Percentiles rank a stretch among this genome's conserved stretches.
phyloP scores from a whole-genome alignment of 225 moss, liverwort and hornwort species.

The Marchantia polymorpha region DNA sequence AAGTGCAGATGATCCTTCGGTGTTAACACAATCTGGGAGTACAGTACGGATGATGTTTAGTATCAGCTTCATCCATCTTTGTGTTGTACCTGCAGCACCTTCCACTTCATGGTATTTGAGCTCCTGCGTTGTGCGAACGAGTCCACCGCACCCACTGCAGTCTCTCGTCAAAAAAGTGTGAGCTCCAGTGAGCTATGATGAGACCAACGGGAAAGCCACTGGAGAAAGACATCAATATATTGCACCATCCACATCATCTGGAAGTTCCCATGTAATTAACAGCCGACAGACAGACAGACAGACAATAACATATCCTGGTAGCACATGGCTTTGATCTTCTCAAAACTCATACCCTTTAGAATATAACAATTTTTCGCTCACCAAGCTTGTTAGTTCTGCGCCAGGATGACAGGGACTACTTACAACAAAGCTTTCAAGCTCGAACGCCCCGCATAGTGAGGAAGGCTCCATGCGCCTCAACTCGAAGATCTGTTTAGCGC shows the following conservation, averaged over 20 bases:
- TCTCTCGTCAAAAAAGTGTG: not conserved
- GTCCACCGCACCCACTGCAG: not conserved
- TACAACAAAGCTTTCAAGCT: not conserved
- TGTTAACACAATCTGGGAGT: not conserved
- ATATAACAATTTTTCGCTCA: not conserved
- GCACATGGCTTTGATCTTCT: not conserved
- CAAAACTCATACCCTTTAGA: not conserved
- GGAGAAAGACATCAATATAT: not conserved
- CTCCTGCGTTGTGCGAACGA: not conserved
- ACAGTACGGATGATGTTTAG: not conserved
- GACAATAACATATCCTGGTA: not conserved
- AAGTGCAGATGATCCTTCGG: not conserved
- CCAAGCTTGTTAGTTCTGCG: not conserved
- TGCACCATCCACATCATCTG: constrained; percentile 1
- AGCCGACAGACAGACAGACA: not conserved
- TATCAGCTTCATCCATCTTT: not conserved
- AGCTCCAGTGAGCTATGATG: not conserved
- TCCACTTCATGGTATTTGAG: not conserved
- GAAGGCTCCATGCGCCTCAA: not conserved
- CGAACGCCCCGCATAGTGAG: not conserved
- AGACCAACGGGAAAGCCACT: not conserved
- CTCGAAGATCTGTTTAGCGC: too few species aligned
- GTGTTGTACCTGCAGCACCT: constrained; percentile 10
- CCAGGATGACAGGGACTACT: not conserved
- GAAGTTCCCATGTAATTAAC: not conserved